phyloP scores from a whole-genome alignment of 805 yeast species.

The Cyberlindnera xishuangbannaensis region DNA sequence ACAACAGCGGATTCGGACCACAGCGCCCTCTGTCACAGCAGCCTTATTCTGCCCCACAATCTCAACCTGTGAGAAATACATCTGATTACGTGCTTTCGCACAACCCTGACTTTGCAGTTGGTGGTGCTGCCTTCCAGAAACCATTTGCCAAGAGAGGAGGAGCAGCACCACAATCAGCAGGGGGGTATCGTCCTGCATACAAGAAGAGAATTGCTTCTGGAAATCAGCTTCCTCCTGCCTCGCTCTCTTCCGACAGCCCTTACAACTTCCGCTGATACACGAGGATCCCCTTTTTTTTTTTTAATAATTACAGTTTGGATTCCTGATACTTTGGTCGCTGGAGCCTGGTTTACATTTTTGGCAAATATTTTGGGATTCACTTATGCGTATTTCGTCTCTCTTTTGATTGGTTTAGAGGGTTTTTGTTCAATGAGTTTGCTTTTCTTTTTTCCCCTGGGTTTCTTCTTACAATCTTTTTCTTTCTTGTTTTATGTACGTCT shows the following conservation, averaged over 20 bases:
- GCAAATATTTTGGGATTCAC: too few relatives aligned
- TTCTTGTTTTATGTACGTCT: too few relatives aligned
- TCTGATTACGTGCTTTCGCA: slow-evolving; percentile 39
- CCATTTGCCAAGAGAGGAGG: slow-evolving; percentile 4
- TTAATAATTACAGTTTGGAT: too few relatives aligned
- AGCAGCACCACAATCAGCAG: slow-evolving; percentile 4
- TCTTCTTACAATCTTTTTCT: too few relatives aligned
- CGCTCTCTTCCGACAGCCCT: slow-evolving; percentile 37
- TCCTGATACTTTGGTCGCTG: too few relatives aligned
- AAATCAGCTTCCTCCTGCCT: slow-evolving; percentile 35
- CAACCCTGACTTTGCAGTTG: slow-evolving; percentile 42
- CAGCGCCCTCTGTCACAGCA: too few relatives aligned
- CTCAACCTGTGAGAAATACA: slow-evolving; percentile 18
- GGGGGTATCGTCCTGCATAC: slow-evolving; percentile 34
- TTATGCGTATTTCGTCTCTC: too few relatives aligned
- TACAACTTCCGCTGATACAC: slow-evolving; percentile 35
- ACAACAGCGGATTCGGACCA: too few relatives aligned
- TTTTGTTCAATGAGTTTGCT: too few relatives aligned
- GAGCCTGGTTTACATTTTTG: too few relatives aligned
- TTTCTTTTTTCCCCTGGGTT: too few relatives aligned
- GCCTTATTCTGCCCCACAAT: slow-evolving; percentile 1
- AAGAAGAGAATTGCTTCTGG: slow-evolving; percentile 28
- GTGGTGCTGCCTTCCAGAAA: slow-evolving; percentile 20
- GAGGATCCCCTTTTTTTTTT: not conserved
- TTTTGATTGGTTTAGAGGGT: too few relatives aligned